Conservation (phyloP, 495 filamentous ascomycete species). For the Penicillium parvum region DNA sequence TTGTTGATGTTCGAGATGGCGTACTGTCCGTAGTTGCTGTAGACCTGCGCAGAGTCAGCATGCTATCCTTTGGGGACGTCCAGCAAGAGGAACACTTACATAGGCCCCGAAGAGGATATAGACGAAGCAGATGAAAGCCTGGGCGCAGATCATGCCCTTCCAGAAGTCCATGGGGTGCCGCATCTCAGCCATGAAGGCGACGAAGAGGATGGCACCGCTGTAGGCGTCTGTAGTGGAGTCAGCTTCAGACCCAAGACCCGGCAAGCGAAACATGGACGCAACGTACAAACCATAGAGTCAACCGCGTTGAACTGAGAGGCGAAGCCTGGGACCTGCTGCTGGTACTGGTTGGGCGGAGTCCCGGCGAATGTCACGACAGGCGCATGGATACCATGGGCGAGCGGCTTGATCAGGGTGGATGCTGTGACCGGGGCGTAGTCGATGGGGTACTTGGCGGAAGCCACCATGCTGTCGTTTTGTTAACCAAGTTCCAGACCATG, state of each 20-base stretch:
- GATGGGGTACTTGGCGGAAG: conserved; percentile 40
- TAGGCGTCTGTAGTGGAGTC: conserved; percentile 44
- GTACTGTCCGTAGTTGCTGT: conserved; percentile 55
- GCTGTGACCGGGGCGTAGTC: conserved; percentile 32
- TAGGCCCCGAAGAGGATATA: conserved; percentile 58
- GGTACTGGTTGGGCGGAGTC: conserved; percentile 15
- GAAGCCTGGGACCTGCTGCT: conserved; percentile 11
- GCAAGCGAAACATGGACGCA: conserved; percentile 10
- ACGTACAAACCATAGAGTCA: conserved; percentile 21
- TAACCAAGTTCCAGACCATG: background rate
- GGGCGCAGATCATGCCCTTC: conserved; percentile 52
- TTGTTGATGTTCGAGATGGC: conserved; percentile 36
- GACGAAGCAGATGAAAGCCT: conserved; percentile 47
- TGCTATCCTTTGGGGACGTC: background rate
- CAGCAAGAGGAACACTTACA: conserved; percentile 4
- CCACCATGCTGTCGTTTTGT: conserved; percentile 48
- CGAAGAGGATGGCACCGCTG: conserved; percentile 48
- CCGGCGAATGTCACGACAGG: conserved; percentile 16
- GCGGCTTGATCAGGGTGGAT: conserved; percentile 7
- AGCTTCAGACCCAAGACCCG: background rate
- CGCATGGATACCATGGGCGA: conserved; percentile 6
- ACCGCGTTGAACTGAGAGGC: conserved; percentile 19
- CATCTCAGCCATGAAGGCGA: conserved; percentile 65
- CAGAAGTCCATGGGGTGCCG: conserved; percentile 57
- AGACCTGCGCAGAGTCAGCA: conserved; percentile 26